These are phyloP conservation scores for Clonostachys chloroleuca DNA, from an alignment of 2,329 filamentous ascomycete species.

Conservation along the genomic window DNA sequence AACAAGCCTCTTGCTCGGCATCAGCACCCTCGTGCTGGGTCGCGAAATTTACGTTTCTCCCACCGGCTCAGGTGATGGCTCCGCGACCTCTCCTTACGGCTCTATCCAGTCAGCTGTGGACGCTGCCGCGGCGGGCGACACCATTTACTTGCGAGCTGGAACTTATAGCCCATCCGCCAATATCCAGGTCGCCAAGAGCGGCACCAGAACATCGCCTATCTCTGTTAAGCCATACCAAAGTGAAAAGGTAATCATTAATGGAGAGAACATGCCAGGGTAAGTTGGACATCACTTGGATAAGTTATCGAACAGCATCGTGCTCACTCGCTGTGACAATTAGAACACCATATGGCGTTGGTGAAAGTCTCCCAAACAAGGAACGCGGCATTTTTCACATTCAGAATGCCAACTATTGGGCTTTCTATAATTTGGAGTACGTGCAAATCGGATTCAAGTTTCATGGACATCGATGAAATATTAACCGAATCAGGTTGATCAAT, in stretches of 20 bases:
- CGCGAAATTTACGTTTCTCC: constrained; percentile 33
- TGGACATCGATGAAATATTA: not conserved
- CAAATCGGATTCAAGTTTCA: not conserved
- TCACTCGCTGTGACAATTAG: constrained; percentile 5
- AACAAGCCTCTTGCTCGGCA: too few relatives aligned
- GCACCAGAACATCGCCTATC: constrained; percentile 27
- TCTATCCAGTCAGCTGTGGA: constrained; percentile 38
- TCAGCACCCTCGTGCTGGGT: too few relatives aligned
- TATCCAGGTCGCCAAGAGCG: constrained; percentile 36
- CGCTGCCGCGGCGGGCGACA: constrained; percentile 34
- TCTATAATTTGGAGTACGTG: constrained; percentile 25
- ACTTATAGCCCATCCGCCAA: constrained; percentile 35
- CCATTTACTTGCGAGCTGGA: constrained; percentile 34
- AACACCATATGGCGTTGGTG: constrained; percentile 31
- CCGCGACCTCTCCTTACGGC: constrained; percentile 26
- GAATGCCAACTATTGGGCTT: constrained; percentile 35
- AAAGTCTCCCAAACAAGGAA: constrained; percentile 27
- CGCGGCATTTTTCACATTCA: constrained; percentile 39
- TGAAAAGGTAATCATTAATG: constrained; percentile 37
- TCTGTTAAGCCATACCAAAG: constrained; percentile 29
- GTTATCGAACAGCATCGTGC: not conserved
- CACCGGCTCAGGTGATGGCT: constrained; percentile 29
- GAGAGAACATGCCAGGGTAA: constrained; percentile 27
- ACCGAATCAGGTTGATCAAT: constrained; percentile 17
- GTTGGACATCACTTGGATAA: not conserved